phyloP scores from a whole-genome alignment of 1,139 yeast species.

The Petasospora fabianii region DNA sequence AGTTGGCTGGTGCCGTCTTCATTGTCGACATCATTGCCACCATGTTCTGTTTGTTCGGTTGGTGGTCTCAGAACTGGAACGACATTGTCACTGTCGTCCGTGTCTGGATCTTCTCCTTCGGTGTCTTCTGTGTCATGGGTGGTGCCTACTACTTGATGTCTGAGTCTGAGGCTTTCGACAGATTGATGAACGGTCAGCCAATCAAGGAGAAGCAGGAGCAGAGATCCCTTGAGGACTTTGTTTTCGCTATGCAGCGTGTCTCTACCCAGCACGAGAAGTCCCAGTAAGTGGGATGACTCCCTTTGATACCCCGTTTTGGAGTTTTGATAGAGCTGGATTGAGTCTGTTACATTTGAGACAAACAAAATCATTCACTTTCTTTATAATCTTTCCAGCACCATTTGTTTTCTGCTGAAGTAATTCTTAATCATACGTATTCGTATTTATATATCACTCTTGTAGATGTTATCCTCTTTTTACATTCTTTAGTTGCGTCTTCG shows the following conservation, averaged over 20 bases:
- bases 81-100: constrained; percentile 92
- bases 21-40: constrained; percentile 87
- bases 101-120: constrained; percentile 93
- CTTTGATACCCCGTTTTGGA: constrained; percentile 14
- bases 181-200: constrained; percentile 90
- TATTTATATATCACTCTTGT: constrained; percentile 1
- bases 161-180: constrained; percentile 81
- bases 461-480: too few species aligned
- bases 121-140: constrained; percentile 94
- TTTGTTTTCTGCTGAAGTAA: constrained; percentile 9
- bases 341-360: constrained; percentile 2
- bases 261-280: constrained; percentile 92
- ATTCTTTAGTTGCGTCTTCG: too few species aligned
- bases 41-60: constrained; percentile 88
- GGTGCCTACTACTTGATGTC: constrained; percentile 96
- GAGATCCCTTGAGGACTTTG: constrained; percentile 92
- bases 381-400: constrained; percentile 2
- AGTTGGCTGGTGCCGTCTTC: constrained; percentile 88
- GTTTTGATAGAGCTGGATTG: constrained; percentile 15
- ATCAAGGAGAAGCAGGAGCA: constrained; percentile 53
- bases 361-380: constrained; percentile 6
- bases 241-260: constrained; percentile 96
- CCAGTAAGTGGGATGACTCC: constrained; percentile 25
- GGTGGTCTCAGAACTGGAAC: constrained; percentile 98
- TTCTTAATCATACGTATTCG: constrained; percentile 9